Evolutionary conservation across 2,329 filamentous ascomycete species (phyloP).

Genomic region (Arthrobotrys entomopaga): DNA sequence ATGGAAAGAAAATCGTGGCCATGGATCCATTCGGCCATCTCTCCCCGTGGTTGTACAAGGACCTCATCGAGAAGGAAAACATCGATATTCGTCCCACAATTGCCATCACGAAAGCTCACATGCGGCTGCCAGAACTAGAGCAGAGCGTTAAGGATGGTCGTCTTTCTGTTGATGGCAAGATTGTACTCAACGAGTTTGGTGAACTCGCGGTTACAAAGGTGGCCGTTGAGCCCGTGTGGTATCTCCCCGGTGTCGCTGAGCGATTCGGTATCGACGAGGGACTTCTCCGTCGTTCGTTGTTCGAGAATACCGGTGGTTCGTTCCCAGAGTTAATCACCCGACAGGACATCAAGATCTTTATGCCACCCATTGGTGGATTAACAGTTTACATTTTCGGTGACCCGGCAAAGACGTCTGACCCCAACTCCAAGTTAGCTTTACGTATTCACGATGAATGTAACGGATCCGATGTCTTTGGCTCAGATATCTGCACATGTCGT

Average conservation of each 20-base stretch:
- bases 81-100: conserved; percentile 90
- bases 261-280: conserved; percentile 94
- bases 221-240: conserved; percentile 94
- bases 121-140: conserved; percentile 95
- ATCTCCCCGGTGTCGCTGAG: conserved; percentile 85
- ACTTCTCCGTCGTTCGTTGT: conserved; percentile 83
- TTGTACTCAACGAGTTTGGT: conserved; percentile 84
- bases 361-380: conserved; percentile 92
- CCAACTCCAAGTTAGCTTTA: conserved; percentile 80
- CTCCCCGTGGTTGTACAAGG: conserved; percentile 82
- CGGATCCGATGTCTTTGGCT: conserved; percentile 96
- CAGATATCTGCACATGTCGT: conserved; percentile 95
- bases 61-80: conserved; percentile 79
- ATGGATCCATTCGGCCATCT: conserved; percentile 97
- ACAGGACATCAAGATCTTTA: conserved; percentile 91
- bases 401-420: conserved; percentile 90
- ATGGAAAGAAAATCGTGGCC: conserved; percentile 92
- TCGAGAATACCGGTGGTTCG: conserved; percentile 94
- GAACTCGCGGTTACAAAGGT: conserved; percentile 96
- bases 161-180: conserved; percentile 82
- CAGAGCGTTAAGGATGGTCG: conserved; percentile 84
- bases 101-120: conserved; percentile 89
- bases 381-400: conserved; percentile 98
- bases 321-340: conserved; percentile 97
- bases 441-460: conserved; percentile 92